Conservation (phyloP, 1,284 basidiomycete genomes). For the Sporisorium graminicola region DNA sequence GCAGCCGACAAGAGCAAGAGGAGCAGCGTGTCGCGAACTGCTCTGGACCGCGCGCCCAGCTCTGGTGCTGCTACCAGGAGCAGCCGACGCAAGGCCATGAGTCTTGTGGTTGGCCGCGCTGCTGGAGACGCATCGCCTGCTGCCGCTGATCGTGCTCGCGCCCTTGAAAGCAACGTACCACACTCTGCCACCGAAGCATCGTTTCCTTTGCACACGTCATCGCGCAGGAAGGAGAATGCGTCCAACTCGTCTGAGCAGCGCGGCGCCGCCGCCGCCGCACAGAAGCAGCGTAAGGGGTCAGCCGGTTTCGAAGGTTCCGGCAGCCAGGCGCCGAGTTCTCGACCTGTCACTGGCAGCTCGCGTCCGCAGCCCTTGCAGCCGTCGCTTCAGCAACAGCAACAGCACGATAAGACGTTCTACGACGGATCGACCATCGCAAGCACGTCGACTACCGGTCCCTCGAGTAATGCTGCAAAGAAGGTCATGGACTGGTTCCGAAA, state of each 20-base stretch:
- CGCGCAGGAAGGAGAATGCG: constrained; percentile 34
- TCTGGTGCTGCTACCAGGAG: constrained; percentile 19
- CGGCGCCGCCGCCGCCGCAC: constrained; percentile 8
- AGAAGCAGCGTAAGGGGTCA: constrained; percentile 30
- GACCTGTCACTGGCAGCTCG: constrained; percentile 17
- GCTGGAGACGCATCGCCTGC: constrained; percentile 37
- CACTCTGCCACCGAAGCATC: constrained; percentile 22
- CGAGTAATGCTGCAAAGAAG: constrained; percentile 74
- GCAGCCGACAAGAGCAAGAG: constrained; percentile 30
- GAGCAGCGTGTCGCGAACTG: constrained; percentile 32
- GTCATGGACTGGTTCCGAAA: constrained; percentile 78
- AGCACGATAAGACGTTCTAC: constrained; percentile 38
- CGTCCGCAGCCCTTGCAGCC: constrained; percentile 21
- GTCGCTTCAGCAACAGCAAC: constrained; percentile 26
- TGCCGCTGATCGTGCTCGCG: constrained; percentile 34
- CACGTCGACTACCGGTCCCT: constrained; percentile 65
- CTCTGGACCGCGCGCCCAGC: constrained; percentile 39
- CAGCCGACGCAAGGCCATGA: constrained; percentile 63
- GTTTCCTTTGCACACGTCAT: constrained; percentile 14
- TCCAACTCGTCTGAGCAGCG: constrained; percentile 4
- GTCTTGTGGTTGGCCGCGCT: constrained; percentile 56
- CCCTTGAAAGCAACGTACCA: constrained; percentile 13
- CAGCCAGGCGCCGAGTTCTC: constrained; percentile 21
- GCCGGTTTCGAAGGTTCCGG: constrained; percentile 18
- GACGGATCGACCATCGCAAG: constrained; percentile 52